Evolutionary conservation across 305 asterid genomes (phyloP), one percentile per base, ranked within the genome.

Genomic region (Solanum hybrid): DNA sequence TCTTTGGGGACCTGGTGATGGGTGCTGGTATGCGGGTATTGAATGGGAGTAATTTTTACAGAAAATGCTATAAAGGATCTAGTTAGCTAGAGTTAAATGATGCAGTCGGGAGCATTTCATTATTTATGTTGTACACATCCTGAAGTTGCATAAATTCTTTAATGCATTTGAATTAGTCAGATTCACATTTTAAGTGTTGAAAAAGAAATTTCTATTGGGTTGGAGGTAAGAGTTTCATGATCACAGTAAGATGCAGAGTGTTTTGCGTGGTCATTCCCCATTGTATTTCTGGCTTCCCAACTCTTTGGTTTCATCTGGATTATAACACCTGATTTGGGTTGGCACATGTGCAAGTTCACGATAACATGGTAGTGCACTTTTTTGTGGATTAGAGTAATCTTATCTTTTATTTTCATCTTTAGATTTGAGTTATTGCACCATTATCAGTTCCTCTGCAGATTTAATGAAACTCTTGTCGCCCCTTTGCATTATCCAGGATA

Each of bases 401-500:
- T 45, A 32, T 15, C 22, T 84, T 29, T 4, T 68, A 4, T 68
- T 29, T 79, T 90, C 84, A 83, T 90, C 78, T 89, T 79, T 91
- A 82, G 82, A 90, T 90, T 73, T 83, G 20, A 79, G 20, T 68
- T 87, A 82, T 13, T 57, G 87, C 41, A 32, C 88, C 76, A 61
- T 32, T 61, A 85, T 57, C 33, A 7, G 24, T 85, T 85, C 33
- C 88, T 85, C 37, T 27, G 29, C 78, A 85, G 14, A 85, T 22
- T 57, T 61, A 61, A 61, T 61, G 32, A n/a, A 61, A 12, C 14
- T 20, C 36, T 57, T 85, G 51, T 85, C 9, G 10, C 5, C 78
- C 77, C 31, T 22, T 32, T 32, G 77, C 88, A 57, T 85, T 93
- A 82, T 92, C 85, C 96, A 97, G 99, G 99, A 95, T 88, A 90